Evolutionary conservation across 2,329 filamentous ascomycete species (phyloP).

Genomic region (Oidium heveae): DNA sequence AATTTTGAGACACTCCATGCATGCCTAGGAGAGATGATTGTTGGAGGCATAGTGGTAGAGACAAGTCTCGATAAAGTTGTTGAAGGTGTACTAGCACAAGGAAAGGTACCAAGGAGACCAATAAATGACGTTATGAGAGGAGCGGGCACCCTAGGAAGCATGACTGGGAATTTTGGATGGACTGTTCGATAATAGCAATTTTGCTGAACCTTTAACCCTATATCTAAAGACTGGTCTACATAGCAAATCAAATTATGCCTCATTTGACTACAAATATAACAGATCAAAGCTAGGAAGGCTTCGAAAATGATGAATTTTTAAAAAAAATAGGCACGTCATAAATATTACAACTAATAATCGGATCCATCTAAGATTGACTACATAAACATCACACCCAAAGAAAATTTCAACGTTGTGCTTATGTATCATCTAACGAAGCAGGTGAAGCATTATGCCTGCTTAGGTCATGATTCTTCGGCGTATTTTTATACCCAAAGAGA

Average conservation of each 20-base stretch:
- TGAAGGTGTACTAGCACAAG: constrained; percentile 54
- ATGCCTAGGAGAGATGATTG: constrained; percentile 76
- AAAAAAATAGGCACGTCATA: no score
- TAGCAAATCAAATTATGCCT: no score
- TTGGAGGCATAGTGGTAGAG: constrained; percentile 83
- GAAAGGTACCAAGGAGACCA: constrained; percentile 52
- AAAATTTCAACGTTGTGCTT: background rate
- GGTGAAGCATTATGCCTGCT: background rate
- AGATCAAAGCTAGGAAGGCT: no score
- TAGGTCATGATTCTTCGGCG: constrained; percentile 2
- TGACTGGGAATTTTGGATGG: constrained; percentile 14
- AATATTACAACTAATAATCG: no score
- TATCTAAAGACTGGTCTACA: no score
- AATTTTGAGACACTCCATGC: constrained; percentile 96
- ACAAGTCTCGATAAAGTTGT: constrained; percentile 76
- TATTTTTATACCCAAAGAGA: constrained; percentile 11
- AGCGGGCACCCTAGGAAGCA: constrained; percentile 19
- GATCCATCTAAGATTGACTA: no score
- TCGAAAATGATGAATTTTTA: no score
- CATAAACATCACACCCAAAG: no score
- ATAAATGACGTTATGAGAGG: constrained; percentile 40
- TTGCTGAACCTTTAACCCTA: background rate
- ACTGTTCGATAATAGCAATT: constrained; percentile 8
- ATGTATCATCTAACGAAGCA: background rate
- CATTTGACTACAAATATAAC: no score